Percentiles rank a stretch among this genome's conserved stretches.
Evolutionary conservation across 1,284 basidiomycete species (phyloP).

Genomic region (Leccinum subfulvum): DNA sequence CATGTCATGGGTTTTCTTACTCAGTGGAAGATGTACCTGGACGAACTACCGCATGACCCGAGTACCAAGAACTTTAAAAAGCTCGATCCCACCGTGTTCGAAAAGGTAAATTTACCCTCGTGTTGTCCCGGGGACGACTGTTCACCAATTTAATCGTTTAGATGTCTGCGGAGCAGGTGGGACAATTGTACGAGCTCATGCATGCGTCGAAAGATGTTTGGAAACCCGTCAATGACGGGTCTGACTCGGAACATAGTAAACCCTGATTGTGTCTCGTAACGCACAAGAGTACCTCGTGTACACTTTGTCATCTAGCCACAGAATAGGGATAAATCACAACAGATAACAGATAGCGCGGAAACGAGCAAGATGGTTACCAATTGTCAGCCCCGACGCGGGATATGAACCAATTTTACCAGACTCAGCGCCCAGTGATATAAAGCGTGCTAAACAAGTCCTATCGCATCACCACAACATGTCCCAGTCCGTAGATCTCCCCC

Average conservation of each 20-base stretch:
- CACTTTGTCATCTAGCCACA: constrained; percentile 7
- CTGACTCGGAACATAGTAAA: constrained; percentile 10
- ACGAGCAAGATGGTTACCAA: neutral
- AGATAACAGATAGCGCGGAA: neutral
- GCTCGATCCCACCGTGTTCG: constrained; percentile 73
- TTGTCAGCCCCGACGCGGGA: neutral
- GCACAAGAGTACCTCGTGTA: constrained; percentile 3
- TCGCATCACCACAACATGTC: constrained; percentile 33
- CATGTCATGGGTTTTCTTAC: constrained; percentile 91
- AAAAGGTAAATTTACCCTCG: constrained; percentile 55
- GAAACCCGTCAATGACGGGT: constrained; percentile 48
- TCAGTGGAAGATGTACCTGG: constrained; percentile 91
- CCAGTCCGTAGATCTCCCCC: constrained; percentile 44
- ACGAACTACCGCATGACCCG: constrained; percentile 55
- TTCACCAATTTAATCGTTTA: constrained; percentile 31
- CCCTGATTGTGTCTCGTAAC: constrained; percentile 14
- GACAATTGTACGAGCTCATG: constrained; percentile 91
- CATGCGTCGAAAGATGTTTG: constrained; percentile 83
- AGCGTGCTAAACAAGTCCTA: neutral
- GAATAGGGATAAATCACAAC: constrained; percentile 5
- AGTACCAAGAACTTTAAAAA: constrained; percentile 54
- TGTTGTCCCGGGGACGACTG: neutral
- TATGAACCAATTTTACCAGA: constrained; percentile 4
- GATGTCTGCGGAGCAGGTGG: constrained; percentile 91
- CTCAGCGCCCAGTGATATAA: constrained; percentile 16